Conservation (phyloP, 306 rosid genomes). For the Hippophae rhamnoides region DNA sequence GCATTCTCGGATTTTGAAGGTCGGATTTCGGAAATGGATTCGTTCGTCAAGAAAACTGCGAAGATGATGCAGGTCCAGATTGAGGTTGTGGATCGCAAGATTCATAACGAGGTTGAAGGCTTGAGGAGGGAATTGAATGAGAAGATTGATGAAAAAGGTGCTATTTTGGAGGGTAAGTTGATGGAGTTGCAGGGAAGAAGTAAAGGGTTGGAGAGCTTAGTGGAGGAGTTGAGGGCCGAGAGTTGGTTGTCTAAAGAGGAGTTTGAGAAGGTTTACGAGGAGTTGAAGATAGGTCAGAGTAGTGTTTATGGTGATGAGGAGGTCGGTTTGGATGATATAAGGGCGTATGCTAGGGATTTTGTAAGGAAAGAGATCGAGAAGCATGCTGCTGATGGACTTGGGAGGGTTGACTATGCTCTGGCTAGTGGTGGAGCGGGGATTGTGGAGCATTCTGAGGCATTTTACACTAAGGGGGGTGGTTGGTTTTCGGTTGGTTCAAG, state of each 20-base stretch:
- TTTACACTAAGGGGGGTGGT: conserved; percentile 21
- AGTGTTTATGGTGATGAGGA: conserved; percentile 22
- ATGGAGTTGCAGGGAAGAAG: conserved; percentile 42
- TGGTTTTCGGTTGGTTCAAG: conserved; percentile 36
- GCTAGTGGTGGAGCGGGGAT: conserved; percentile 56
- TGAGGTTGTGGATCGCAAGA: conserved; percentile 69
- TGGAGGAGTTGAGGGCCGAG: conserved; percentile 44
- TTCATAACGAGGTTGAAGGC: conserved; percentile 49
- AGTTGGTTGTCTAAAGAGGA: conserved; percentile 69
- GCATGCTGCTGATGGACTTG: conserved; percentile 92
- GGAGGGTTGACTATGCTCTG: conserved; percentile 70
- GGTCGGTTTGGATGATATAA: conserved; percentile 59
- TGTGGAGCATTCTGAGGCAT: conserved; percentile 66
- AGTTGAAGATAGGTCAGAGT: conserved; percentile 34
- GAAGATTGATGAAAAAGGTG: conserved; percentile 48
- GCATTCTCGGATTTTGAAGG: conserved; percentile 66
- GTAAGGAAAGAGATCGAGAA: conserved; percentile 71
- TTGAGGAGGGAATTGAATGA: conserved; percentile 46
- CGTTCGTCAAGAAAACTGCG: conserved; percentile 45
- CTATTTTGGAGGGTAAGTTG: conserved; percentile 35
- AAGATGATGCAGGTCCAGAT: conserved; percentile 77
- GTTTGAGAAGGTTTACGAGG: conserved; percentile 51
- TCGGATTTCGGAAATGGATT: conserved; percentile 60
- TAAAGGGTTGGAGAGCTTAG: conserved; percentile 45
- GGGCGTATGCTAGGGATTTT: conserved; percentile 56